Evolutionary conservation across 768 basidiomycete species (phyloP).

Genomic region (Scleroderma citrinum): DNA sequence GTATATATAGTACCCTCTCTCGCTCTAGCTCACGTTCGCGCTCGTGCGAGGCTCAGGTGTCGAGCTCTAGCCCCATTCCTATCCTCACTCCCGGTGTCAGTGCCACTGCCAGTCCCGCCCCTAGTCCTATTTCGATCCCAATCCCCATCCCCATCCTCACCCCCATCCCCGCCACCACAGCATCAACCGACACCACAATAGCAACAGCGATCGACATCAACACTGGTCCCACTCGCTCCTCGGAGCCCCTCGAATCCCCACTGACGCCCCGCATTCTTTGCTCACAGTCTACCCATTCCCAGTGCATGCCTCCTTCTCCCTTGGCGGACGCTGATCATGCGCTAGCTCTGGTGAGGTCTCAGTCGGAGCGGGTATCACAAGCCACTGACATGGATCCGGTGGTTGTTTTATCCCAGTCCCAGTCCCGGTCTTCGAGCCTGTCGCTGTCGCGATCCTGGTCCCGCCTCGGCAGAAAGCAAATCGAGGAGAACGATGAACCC

Average conservation of each 20-base stretch:
- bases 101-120: too few relatives aligned
- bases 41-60: conserved; percentile 10
- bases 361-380: conserved; percentile 18
- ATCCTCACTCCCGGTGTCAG: too few relatives aligned
- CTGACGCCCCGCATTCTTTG: conserved; percentile 20
- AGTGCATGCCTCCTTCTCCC: neutral
- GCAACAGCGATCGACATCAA: too few relatives aligned
- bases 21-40: conserved; percentile 16
- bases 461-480: too few relatives aligned
- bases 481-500: too few relatives aligned
- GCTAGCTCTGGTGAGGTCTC: conserved; percentile 14
- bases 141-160: too few relatives aligned
- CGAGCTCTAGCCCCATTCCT: neutral
- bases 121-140: too few relatives aligned
- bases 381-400: conserved; percentile 3
- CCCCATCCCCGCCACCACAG: too few relatives aligned
- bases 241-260: neutral
- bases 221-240: too few relatives aligned
- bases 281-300: conserved; percentile 13
- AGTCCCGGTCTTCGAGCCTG: conserved; percentile 17
- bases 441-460: conserved; percentile 14
- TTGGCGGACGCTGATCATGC: neutral
- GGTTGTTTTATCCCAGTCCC: neutral
- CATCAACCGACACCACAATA: neutral
- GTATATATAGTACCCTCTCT: neutral